phyloP scores from a whole-genome alignment of 164 flowering plant species.

The Litsea cubeba region DNA sequence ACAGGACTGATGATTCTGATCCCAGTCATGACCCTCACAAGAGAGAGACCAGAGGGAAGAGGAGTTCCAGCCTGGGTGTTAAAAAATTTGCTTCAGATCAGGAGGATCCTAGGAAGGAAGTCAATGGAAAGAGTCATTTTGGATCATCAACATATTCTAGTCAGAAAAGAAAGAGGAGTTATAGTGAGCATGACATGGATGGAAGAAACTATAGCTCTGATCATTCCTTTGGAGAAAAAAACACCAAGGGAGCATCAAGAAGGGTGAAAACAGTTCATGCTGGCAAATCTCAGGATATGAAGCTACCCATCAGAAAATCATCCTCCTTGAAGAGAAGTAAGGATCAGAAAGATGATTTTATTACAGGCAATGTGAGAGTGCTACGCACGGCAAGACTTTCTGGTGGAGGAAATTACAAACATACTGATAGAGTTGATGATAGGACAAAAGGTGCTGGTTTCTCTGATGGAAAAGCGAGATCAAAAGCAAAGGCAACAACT shows the following conservation, averaged over 20 bases:
- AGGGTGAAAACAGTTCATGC: constrained; percentile 1
- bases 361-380: constrained; percentile 3
- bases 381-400: background rate
- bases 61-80: background rate
- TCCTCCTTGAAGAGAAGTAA: constrained; percentile 2
- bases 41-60: constrained; percentile 9
- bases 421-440: constrained; percentile 12
- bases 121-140: background rate
- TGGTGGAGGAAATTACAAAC: background rate
- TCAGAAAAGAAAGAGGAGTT: constrained; percentile 33
- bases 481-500: constrained; percentile 8
- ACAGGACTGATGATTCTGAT: background rate
- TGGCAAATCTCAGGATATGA: background rate
- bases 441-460: background rate
- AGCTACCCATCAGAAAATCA: background rate
- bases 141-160: background rate
- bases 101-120: background rate
- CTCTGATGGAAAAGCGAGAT: constrained; percentile 8
- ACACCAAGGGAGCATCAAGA: background rate
- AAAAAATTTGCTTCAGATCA: background rate
- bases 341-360: constrained; percentile 3
- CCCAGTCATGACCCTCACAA: background rate
- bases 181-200: constrained; percentile 14
- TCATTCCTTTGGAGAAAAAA: constrained; percentile 4
- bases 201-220: constrained; percentile 9